These are phyloP conservation scores for Biscogniauxia marginata DNA, from an alignment of 2,329 filamentous ascomycete species.

Conservation along the genomic window DNA sequence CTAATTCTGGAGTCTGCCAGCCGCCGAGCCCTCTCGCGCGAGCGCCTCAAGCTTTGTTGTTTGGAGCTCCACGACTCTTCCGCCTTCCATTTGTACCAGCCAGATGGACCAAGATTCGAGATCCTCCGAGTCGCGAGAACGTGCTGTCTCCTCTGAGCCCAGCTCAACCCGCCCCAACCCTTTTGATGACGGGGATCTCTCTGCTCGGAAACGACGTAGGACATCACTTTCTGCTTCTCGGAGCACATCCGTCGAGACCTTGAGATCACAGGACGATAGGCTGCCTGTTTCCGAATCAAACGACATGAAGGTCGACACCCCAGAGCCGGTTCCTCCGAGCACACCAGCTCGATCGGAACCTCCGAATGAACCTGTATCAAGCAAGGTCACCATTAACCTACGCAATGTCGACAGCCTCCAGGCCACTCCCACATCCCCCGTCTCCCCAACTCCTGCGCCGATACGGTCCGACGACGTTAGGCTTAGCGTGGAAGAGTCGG, in stretches of 20 bases:
- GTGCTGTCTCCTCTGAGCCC: slow-evolving; percentile 61
- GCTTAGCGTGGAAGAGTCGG: slow-evolving; percentile 46
- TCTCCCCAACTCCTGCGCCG: slow-evolving; percentile 38
- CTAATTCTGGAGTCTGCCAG: slow-evolving; percentile 49
- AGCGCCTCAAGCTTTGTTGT: slow-evolving; percentile 44
- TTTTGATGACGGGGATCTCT: slow-evolving; percentile 57
- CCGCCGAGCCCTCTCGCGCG: slow-evolving; percentile 54
- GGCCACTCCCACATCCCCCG: slow-evolving; percentile 42
- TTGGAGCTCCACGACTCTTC: slow-evolving; percentile 45
- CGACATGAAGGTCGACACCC: slow-evolving; percentile 42
- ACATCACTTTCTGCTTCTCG: slow-evolving; percentile 57
- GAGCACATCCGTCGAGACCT: slow-evolving; percentile 50
- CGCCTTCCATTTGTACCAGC: slow-evolving; percentile 39
- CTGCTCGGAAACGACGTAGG: slow-evolving; percentile 61
- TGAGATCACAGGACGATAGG: slow-evolving; percentile 31
- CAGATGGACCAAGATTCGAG: slow-evolving; percentile 55
- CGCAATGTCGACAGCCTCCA: slow-evolving; percentile 45
- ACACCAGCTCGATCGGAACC: slow-evolving; percentile 39
- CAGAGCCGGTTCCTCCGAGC: slow-evolving; percentile 38
- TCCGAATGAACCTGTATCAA: slow-evolving; percentile 47
- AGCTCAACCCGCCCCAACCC: slow-evolving; percentile 63
- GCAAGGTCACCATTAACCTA: slow-evolving; percentile 60
- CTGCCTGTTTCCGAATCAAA: slow-evolving; percentile 34
- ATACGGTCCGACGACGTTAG: slow-evolving; percentile 34
- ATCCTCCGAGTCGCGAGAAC: slow-evolving; percentile 53